Conservation (phyloP, 2,329 filamentous ascomycete genomes). For the Fusarium nygamai region DNA sequence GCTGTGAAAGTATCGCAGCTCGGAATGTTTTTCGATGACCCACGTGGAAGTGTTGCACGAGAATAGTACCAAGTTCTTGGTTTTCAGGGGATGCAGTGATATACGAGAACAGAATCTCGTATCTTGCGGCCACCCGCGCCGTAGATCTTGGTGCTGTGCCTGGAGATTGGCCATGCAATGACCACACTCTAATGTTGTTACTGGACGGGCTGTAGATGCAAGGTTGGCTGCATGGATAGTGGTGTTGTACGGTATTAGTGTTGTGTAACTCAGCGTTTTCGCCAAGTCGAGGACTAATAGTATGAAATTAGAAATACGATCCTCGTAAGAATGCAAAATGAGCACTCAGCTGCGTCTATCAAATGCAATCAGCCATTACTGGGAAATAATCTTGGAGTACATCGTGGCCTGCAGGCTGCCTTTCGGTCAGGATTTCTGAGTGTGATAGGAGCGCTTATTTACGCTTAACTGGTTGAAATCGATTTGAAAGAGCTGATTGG, state of each 20-base stretch:
- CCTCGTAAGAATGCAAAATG: not conserved
- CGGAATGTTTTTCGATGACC: not conserved
- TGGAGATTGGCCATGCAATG: constrained; percentile 9
- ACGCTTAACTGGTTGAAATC: not conserved
- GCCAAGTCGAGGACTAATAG: not conserved
- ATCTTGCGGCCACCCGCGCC: constrained; percentile 23
- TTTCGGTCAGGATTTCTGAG: not conserved
- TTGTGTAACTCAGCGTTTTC: constrained; percentile 10
- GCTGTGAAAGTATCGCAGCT: not conserved
- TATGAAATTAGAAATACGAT: not conserved
- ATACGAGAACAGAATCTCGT: constrained; percentile 27
- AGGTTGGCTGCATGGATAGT: constrained; percentile 11
- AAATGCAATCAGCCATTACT: not conserved
- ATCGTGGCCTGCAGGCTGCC: not conserved
- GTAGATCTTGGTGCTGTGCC: constrained; percentile 8
- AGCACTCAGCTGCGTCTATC: not conserved
- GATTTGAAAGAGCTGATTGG: not conserved
- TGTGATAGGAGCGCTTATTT: not conserved
- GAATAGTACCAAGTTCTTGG: not conserved
- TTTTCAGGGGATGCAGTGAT: constrained; percentile 4
- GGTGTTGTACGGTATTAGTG: not conserved
- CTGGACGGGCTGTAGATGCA: not conserved
- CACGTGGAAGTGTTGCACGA: constrained; percentile 8
- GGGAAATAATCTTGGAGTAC: not conserved
- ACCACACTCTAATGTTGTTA: not conserved